Base-by-base conservation (phyloP, 768 basidiomycete species). In the Neoboletus brunneissimus region DNA sequence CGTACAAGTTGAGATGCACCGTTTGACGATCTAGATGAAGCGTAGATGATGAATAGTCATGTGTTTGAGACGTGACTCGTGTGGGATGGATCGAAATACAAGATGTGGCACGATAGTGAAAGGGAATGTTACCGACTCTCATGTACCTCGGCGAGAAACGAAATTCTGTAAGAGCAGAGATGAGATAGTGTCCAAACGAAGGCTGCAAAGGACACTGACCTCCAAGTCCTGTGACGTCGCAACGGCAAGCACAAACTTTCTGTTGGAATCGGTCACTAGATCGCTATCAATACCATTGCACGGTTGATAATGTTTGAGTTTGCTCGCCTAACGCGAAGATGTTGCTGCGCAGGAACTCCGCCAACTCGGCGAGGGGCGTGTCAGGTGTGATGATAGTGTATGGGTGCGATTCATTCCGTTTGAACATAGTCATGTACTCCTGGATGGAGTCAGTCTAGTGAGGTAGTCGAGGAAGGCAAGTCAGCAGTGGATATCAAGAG, bases 221-320 rank as follows among this genome's bases (percentile, higher is more conserved):
- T 90, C 83, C 20, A 94, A 73, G 67, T 94, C 91, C 29, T 91
- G 85, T 18, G 75, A 67, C 20, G 91, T 94, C 1, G 88, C 91
- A 0, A 94, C 84, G 1, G 79, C 91, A 16, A 93, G 79, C 4
- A 94, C 90, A 56, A 94, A 94, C 67, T 92, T 91, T 54, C 90
- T 83, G 50, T 79, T 79, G 45, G 75, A 73, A 71, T 97, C 94
- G 5, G 94, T 95, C 37, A 96, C 94, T 94, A 59, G 20, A 51
- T 35, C 13, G n/a, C 37, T 2, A 37, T 66, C 34, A 60, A 43
- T 43, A 0, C 2, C 7, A 23, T 31, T 31, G n/a, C 20, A 38
- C 37, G 11, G 37, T 11, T 40, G 42, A 46, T 48, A 27, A 44
- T 13, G 25, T 35, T 18, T 20, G 44, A n/a, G n/a, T 46, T 32